These are phyloP conservation scores for Phytophthora fragariaefolia DNA, from an alignment of 352 stramenopile genomes.

Conservation along the genomic window DNA sequence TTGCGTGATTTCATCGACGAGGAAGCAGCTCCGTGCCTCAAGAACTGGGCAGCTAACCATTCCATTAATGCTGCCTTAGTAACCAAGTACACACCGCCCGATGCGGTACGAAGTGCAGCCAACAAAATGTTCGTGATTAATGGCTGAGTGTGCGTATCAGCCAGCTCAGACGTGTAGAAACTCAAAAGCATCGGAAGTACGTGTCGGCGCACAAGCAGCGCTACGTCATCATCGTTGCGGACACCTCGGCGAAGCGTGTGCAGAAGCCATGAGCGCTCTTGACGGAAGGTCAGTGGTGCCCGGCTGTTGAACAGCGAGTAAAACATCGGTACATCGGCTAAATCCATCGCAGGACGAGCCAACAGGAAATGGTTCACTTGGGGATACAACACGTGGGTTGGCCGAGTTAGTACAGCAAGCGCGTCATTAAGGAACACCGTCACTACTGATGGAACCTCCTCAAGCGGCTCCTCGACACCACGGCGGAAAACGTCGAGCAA, in stretches of 20 bases:
- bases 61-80: constrained; percentile 69
- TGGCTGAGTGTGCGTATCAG: constrained; percentile 78
- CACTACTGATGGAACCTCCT: constrained; percentile 73
- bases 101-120: constrained; percentile 51
- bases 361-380: constrained; percentile 89
- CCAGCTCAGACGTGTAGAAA: constrained; percentile 80
- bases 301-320: constrained; percentile 89
- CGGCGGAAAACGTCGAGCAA: constrained; percentile 83
- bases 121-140: constrained; percentile 72
- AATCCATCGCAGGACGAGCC: constrained; percentile 75
- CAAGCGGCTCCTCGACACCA: constrained; percentile 55
- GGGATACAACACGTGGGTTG: constrained; percentile 75
- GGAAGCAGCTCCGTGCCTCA: constrained; percentile 28
- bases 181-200: constrained; percentile 84
- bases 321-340: constrained; percentile 89
- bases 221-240: constrained; percentile 67
- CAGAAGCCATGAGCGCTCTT: constrained; percentile 87
- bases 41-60: constrained; percentile 60
- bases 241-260: constrained; percentile 78
- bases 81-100: constrained; percentile 61
- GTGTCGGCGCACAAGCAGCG: constrained; percentile 76
- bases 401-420: constrained; percentile 69
- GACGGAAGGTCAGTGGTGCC: constrained; percentile 70
- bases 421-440: constrained; percentile 87
- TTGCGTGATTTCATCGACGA: constrained; percentile 5